These are phyloP conservation scores for Acer saccharum DNA, from an alignment of 345 rosid species.

Conservation along the genomic window DNA sequence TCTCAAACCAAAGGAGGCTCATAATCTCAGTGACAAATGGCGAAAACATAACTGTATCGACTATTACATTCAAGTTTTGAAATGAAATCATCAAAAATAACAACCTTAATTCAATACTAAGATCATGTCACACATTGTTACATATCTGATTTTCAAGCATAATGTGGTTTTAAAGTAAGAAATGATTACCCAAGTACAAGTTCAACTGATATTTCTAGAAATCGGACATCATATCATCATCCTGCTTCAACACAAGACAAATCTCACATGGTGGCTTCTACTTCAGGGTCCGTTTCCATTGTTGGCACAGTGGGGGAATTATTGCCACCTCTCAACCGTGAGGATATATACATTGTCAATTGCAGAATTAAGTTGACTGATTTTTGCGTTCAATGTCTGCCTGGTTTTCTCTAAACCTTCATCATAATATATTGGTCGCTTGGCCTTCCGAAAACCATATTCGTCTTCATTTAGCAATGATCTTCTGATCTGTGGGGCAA, in stretches of 20 bases:
- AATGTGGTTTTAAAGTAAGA: neutral
- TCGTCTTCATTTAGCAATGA: constrained; percentile 77
- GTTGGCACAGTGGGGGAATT: constrained; percentile 44
- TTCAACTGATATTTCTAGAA: neutral
- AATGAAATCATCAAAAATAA: neutral
- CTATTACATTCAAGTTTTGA: neutral
- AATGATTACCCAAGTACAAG: neutral
- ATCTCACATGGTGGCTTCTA: constrained; percentile 61
- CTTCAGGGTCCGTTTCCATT: constrained; percentile 57
- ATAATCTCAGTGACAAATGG: neutral
- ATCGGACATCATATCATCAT: neutral
- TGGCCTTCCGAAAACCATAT: constrained; percentile 70
- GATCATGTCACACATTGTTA: neutral
- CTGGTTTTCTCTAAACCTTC: constrained; percentile 94
- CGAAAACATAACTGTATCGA: neutral
- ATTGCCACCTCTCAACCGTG: constrained; percentile 81
- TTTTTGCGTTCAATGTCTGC: constrained; percentile 80
- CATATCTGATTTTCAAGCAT: constrained; percentile 11
- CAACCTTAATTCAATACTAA: neutral
- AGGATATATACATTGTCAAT: constrained; percentile 88
- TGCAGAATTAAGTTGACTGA: constrained; percentile 85
- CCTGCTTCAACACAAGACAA: neutral
- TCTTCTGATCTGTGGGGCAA: constrained; percentile 90
- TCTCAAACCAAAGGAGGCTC: neutral
- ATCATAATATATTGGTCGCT: constrained; percentile 75